A percentile compares a stretch with the other conserved stretches of the same genome.
Evolutionary conservation across 148 eudicot genomes (phyloP).

Genomic region (Spergularia bocconei): DNA sequence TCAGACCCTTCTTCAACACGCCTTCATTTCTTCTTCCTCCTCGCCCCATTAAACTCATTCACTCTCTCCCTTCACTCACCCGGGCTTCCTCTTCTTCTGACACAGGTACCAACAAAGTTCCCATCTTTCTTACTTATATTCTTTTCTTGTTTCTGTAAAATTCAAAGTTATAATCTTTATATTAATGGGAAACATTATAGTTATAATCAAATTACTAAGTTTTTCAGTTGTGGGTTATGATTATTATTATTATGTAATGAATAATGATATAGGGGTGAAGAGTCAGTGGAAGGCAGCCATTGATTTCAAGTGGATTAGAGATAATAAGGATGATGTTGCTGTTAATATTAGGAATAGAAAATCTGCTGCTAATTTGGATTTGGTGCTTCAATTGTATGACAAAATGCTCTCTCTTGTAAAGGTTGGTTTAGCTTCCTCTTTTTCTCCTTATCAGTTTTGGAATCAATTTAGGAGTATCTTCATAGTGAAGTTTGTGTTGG

Average conservation of each 20-base stretch:
- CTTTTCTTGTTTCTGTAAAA: background rate
- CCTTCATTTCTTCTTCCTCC: slow-evolving; percentile 22
- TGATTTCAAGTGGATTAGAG: slow-evolving; percentile 91
- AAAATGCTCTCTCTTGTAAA: slow-evolving; percentile 59
- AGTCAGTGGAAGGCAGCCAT: slow-evolving; percentile 88
- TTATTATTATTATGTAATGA: background rate
- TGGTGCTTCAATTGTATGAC: slow-evolving; percentile 76
- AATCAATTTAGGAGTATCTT: background rate
- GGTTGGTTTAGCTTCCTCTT: slow-evolving; percentile 64
- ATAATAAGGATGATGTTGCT: slow-evolving; percentile 66
- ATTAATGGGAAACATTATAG: background rate
- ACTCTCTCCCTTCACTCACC: slow-evolving; percentile 27
- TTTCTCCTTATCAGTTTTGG: background rate
- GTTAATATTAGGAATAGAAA: slow-evolving; percentile 61
- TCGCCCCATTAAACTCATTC: slow-evolving; percentile 15
- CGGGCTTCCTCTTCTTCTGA: slow-evolving; percentile 46
- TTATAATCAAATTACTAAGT: no score
- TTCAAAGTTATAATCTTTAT: background rate
- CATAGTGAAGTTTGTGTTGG: background rate
- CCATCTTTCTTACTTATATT: background rate
- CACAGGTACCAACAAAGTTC: slow-evolving; percentile 28
- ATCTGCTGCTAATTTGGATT: slow-evolving; percentile 72
- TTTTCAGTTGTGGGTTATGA: background rate
- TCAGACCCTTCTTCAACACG: slow-evolving; percentile 27
- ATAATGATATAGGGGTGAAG: slow-evolving; percentile 41